Percentiles rank a stretch among this genome's conserved stretches.
phyloP scores from a whole-genome alignment of 176 grass and related monocot species.

The Juncus effusus region DNA sequence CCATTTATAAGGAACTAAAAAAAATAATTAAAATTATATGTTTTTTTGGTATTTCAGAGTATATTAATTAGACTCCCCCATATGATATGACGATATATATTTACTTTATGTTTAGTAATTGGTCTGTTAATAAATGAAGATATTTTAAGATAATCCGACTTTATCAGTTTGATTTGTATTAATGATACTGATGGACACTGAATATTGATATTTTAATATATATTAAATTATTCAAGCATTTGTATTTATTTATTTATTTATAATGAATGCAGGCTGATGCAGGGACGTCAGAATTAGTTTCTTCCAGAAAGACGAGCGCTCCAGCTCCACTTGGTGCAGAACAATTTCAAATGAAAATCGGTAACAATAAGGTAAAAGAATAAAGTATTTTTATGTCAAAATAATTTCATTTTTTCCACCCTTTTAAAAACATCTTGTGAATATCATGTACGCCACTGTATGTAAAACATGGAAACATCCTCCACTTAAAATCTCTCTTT shows the following conservation, averaged over 20 bases:
- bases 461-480: slow-evolving; percentile 4
- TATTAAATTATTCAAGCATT: not conserved
- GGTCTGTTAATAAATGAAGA: too few relatives aligned
- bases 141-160: too few relatives aligned
- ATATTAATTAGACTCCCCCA: too few relatives aligned
- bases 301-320: slow-evolving; percentile 42
- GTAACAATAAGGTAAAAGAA: slow-evolving; percentile 68
- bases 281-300: slow-evolving; percentile 48
- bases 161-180: too few relatives aligned
- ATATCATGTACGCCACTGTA: not conserved
- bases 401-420: not conserved
- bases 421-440: not conserved
- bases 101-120: too few relatives aligned
- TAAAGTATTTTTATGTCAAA: not conserved
- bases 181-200: too few relatives aligned
- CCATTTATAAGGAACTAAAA: too few relatives aligned
- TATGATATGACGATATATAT: too few relatives aligned
- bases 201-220: too few relatives aligned
- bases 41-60: too few relatives aligned
- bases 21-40: too few relatives aligned
- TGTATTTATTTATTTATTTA: not conserved
- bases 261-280: slow-evolving; percentile 64
- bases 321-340: slow-evolving; percentile 55
- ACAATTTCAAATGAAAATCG: slow-evolving; percentile 86
- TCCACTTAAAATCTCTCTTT: not conserved